Evolutionary conservation across 192 early-diverging fungal genomes (phyloP).

Genomic region (Globomyces pollinis-pini): DNA sequence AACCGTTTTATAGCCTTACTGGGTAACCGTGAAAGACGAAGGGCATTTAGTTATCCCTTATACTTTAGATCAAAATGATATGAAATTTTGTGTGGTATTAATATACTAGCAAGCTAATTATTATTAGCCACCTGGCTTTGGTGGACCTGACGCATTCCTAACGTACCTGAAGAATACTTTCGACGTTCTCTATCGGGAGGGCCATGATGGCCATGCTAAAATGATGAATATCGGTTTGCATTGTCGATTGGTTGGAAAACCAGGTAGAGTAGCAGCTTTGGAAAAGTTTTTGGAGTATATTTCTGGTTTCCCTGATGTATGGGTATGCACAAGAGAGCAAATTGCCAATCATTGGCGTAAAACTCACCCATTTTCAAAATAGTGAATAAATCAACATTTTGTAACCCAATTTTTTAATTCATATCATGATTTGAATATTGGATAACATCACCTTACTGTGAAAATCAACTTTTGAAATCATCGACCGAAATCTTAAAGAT

Average conservation of each 20-base stretch:
- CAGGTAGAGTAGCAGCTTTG: constrained; percentile 34
- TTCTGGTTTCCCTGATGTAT: constrained; percentile 27
- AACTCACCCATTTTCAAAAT: constrained; percentile 9
- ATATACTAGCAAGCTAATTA: no score
- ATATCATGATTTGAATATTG: no score
- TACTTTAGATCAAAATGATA: constrained; percentile 45
- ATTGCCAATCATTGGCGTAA: constrained; percentile 40
- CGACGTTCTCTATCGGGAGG: constrained; percentile 40
- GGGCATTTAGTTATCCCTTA: constrained; percentile 37
- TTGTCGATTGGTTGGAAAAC: constrained; percentile 41
- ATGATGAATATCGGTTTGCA: constrained; percentile 48
- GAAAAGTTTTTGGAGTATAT: constrained; percentile 41
- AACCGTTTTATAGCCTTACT: constrained; percentile 22
- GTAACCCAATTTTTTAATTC: no score
- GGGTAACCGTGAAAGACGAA: constrained; percentile 19
- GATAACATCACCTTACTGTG: no score
- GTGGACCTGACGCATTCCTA: constrained; percentile 33
- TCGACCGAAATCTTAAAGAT: no score
- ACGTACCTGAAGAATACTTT: constrained; percentile 44
- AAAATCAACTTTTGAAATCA: no score
- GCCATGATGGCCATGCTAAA: constrained; percentile 26
- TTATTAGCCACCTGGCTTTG: constrained; percentile 40
- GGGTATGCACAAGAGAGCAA: constrained; percentile 44
- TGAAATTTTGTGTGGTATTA: constrained; percentile 35
- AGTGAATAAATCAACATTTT: no score